Conservation (phyloP, 2,329 filamentous ascomycete species). For the Fusarium sp. region DNA sequence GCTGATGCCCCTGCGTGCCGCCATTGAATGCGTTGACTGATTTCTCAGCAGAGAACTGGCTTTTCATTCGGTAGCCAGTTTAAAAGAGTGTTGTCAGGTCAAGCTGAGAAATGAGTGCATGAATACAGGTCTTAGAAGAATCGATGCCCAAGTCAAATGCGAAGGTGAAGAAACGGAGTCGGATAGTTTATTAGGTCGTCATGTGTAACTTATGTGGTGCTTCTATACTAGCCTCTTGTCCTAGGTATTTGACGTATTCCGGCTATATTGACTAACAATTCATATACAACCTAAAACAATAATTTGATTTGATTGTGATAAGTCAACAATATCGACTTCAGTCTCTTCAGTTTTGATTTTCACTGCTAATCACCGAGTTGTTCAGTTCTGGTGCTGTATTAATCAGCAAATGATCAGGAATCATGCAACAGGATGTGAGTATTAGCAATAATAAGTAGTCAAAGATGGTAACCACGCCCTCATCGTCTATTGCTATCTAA, state of each 20-base stretch:
- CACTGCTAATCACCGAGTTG: neutral
- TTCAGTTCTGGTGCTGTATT: neutral
- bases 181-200: neutral
- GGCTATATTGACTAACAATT: neutral
- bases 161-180: neutral
- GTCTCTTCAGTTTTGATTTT: too few relatives aligned
- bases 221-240: neutral
- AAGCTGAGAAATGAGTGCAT: neutral
- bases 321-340: neutral
- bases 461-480: slow-evolving; percentile 34
- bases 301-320: neutral
- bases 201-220: neutral
- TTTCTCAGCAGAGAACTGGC: neutral
- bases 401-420: neutral
- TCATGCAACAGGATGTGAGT: neutral
- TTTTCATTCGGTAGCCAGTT: neutral
- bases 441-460: slow-evolving; percentile 1
- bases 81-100: neutral
- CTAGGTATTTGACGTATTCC: neutral
- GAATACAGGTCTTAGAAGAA: neutral
- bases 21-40: slow-evolving; percentile 1
- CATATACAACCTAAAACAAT: too few relatives aligned
- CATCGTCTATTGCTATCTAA: slow-evolving; percentile 50
- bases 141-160: neutral
- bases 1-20: slow-evolving; percentile 8